Evolutionary conservation across 2,329 filamentous ascomycete species (phyloP), one percentile per base, ranked within the genome.

Genomic region (Cephalotrichum gorgonifer): DNA sequence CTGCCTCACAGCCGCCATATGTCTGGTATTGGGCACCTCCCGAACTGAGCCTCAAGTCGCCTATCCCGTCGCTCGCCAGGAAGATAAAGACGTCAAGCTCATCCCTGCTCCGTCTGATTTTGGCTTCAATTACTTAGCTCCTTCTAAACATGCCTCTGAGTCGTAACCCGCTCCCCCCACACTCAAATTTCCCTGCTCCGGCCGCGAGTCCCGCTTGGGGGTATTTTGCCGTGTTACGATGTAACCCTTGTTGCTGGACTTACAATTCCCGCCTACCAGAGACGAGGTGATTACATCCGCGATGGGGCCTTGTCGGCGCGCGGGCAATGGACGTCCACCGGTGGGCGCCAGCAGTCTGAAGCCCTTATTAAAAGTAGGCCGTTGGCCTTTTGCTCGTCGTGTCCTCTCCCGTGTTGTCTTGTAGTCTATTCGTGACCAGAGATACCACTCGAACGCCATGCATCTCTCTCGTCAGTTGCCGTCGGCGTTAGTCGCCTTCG

Each of bases 401-500:
- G n/a, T n/a, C 26, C 15, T 44, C 43, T 6, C 25, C 15, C 8
- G 23, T 30, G 4, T 44, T n/a, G 43, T 28, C 7, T 15, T 30
- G 42, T 44, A 44, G 30, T 25, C 30, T 23, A 22, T 39, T 39
- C n/a, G 17, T 22, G 9, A 22, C 15, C 35, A 39, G 35, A 15
- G 12, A 31, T 31, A 12, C n/a, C n/a, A n/a, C n/a, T n/a, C n/a
- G n/a, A 15, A 15, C n/a, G 35, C 46, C 23, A 48, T 48, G 46
- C 46, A 43, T 15, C 17, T 48, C 38, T 25, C 46, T 25, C 38
- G 35, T 23, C 46, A 41, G 26, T 9, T 48, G 17, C 33, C 38
- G 38, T 42, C 46, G 46, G 39, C 38, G 22, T 28, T 43, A 25
- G 33, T 48, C 46, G 38, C 26, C 31, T 26, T 38, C 11, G 46